Percentiles rank a stretch among this genome's conserved stretches.
Evolutionary conservation across 2,329 filamentous ascomycete species (phyloP).

Genomic region (Elsinoe perseae): DNA sequence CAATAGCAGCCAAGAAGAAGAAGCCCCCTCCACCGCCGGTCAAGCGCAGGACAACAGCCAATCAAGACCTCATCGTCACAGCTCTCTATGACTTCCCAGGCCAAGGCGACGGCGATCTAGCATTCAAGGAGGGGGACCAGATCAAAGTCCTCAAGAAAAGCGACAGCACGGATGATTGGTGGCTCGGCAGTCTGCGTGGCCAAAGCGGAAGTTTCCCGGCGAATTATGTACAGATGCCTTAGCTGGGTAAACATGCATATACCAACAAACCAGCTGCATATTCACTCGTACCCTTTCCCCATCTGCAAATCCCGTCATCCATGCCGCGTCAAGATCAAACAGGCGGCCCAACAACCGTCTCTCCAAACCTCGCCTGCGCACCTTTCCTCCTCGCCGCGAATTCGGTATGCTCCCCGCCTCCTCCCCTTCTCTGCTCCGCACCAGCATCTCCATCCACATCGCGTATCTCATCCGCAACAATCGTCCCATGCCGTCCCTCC

Average conservation of each 20-base stretch:
- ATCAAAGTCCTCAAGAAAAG: slow-evolving; percentile 75
- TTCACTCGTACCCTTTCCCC: not conserved
- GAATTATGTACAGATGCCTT: slow-evolving; percentile 53
- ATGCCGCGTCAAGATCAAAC: not conserved
- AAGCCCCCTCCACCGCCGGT: slow-evolving; percentile 67
- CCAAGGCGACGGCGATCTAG: slow-evolving; percentile 61
- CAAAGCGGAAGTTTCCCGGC: slow-evolving; percentile 67
- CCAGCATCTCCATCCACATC: not conserved
- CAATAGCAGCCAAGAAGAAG: slow-evolving; percentile 59
- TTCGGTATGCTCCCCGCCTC: not conserved
- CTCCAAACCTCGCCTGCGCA: not conserved
- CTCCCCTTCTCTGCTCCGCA: not conserved
- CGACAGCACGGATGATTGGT: slow-evolving; percentile 76
- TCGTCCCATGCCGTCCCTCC: slow-evolving; percentile 46
- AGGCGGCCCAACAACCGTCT: not conserved
- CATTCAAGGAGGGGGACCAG: slow-evolving; percentile 67
- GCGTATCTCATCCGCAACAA: slow-evolving; percentile 44
- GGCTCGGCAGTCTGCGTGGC: slow-evolving; percentile 69
- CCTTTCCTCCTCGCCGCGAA: not conserved
- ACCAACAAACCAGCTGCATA: not conserved
- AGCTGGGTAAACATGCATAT: not conserved
- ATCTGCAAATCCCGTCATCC: not conserved
- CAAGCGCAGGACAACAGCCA: slow-evolving; percentile 49
- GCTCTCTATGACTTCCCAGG: slow-evolving; percentile 70
- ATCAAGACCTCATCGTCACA: slow-evolving; percentile 41